Percentiles rank a stretch among this genome's conserved stretches.
Evolutionary conservation across 192 early-diverging fungal species (phyloP).

Genomic region (Umbelopsis vinacea): DNA sequence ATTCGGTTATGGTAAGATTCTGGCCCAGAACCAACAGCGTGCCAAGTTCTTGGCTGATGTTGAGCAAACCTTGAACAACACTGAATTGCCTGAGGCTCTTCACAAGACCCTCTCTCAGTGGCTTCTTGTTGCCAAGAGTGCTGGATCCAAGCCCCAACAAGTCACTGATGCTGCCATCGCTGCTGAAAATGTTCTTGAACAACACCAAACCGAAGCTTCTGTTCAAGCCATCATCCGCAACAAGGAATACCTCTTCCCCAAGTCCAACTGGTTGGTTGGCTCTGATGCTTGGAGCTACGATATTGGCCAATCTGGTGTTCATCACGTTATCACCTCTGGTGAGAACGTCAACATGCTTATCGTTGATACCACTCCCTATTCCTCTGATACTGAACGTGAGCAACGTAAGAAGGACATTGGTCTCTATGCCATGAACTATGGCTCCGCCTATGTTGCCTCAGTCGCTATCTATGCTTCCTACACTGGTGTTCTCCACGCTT

Average conservation of each 20-base stretch:
- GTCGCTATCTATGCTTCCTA: conserved; percentile 87
- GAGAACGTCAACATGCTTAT: conserved; percentile 91
- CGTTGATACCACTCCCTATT: conserved; percentile 86
- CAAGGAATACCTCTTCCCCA: conserved; percentile 54
- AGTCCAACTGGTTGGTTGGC: conserved; percentile 88
- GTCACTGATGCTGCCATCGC: conserved; percentile 38
- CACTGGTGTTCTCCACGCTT: conserved; percentile 85
- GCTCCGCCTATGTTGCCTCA: conserved; percentile 87
- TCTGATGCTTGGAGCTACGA: conserved; percentile 89
- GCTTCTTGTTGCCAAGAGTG: conserved; percentile 54
- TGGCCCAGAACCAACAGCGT: conserved; percentile 72
- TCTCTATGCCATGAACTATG: conserved; percentile 95
- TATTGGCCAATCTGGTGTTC: conserved; percentile 85
- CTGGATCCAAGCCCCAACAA: conserved; percentile 34
- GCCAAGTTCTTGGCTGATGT: conserved; percentile 66
- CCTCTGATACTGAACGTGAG: conserved; percentile 54
- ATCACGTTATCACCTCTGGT: conserved; percentile 85
- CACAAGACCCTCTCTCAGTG: conserved; percentile 67
- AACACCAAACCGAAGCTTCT: conserved; percentile 5
- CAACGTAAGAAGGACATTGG: conserved; percentile 93
- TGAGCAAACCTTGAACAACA: conserved; percentile 56
- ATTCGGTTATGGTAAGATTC: conserved; percentile 83
- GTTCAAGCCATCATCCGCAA: conserved; percentile 26
- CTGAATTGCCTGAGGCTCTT: conserved; percentile 55
- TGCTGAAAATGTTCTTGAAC: conserved; percentile 11